phyloP scores from a whole-genome alignment of 192 early-diverging fungal genomes.

The Oehlia diaphana region DNA sequence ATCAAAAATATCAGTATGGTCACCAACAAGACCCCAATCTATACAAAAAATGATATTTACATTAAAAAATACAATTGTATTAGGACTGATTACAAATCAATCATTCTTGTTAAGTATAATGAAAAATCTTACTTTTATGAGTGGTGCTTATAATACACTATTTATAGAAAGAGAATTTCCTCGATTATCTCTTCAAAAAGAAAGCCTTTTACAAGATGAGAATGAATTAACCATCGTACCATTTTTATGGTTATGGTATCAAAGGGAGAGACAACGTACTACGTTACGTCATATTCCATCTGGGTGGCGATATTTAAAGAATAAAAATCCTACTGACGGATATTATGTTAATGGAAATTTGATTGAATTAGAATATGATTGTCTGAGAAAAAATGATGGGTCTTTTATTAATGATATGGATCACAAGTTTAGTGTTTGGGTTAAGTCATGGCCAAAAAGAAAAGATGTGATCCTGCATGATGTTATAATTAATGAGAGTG shows the following conservation, averaged over 20 bases:
- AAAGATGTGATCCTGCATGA: background rate
- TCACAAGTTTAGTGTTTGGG: conserved; percentile 34
- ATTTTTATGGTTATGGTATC: conserved; percentile 53
- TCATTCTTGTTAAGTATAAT: conserved; percentile 54
- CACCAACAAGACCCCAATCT: conserved; percentile 66
- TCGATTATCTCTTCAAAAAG: conserved; percentile 19
- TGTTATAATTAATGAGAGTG: background rate
- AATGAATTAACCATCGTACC: conserved; percentile 41
- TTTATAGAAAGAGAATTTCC: background rate
- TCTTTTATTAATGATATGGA: conserved; percentile 33
- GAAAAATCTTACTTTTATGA: conserved; percentile 80
- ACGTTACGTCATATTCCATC: conserved; percentile 45
- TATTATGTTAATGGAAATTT: conserved; percentile 37
- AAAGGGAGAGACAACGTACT: conserved; percentile 43
- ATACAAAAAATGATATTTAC: conserved; percentile 77
- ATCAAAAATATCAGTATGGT: conserved; percentile 88
- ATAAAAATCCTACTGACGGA: conserved; percentile 42
- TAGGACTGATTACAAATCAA: conserved; percentile 62
- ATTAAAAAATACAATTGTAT: conserved; percentile 53
- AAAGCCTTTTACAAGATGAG: conserved; percentile 46
- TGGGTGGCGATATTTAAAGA: conserved; percentile 54
- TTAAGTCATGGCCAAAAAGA: conserved; percentile 3
- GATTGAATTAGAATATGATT: conserved; percentile 49
- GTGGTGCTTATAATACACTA: conserved; percentile 39
- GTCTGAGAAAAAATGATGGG: conserved; percentile 36